phyloP scores from a whole-genome alignment of 2,329 filamentous ascomycete genomes.

The Aspergillus aculeatinus region DNA sequence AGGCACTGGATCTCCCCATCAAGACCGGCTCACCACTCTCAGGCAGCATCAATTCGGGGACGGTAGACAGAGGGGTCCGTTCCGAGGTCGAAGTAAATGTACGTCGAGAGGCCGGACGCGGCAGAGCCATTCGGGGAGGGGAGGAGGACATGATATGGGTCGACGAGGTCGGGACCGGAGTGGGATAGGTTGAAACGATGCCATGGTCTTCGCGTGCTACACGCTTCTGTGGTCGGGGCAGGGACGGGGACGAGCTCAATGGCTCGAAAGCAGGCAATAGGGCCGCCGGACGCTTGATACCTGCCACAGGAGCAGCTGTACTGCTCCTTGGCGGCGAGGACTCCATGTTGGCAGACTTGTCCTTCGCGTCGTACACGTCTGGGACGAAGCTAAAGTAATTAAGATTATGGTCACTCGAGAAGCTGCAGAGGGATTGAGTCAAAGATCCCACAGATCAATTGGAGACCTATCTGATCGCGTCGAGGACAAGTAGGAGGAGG shows the following conservation, averaged over 20 bases:
- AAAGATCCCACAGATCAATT: constrained; percentile 17
- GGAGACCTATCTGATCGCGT: constrained; percentile 20
- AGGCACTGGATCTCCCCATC: constrained; percentile 93
- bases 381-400: constrained; percentile 2
- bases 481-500: constrained; percentile 14
- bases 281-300: constrained; percentile 49
- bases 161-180: constrained; percentile 88
- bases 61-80: constrained; percentile 76
- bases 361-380: constrained; percentile 3
- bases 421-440: constrained; percentile 13
- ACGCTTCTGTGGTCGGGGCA: constrained; percentile 50
- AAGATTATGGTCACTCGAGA: background rate
- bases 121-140: constrained; percentile 58
- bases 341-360: constrained; percentile 34
- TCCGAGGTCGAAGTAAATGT: constrained; percentile 64
- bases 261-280: constrained; percentile 52
- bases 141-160: constrained; percentile 88
- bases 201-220: constrained; percentile 45
- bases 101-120: constrained; percentile 59
- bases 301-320: constrained; percentile 36
- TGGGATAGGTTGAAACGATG: constrained; percentile 71
- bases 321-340: constrained; percentile 41
- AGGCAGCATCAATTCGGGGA: constrained; percentile 78
- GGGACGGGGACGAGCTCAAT: constrained; percentile 48
- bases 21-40: constrained; percentile 76